Base-by-base conservation (phyloP, 257 asterid species). In the Jacaranda copaia region DNA sequence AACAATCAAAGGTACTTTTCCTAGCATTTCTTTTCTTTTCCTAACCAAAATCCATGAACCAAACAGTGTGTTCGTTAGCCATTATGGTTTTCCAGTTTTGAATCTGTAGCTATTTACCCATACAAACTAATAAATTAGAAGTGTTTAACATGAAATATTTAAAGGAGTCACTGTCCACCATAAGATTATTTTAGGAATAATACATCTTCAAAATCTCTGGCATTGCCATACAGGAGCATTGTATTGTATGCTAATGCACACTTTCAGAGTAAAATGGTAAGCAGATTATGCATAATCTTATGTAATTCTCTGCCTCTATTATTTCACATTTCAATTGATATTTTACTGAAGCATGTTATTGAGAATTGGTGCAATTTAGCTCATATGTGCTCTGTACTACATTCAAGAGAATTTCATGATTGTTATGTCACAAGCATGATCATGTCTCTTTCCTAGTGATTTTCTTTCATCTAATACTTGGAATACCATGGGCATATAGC, bases 51-150 rank as follows among this genome's bases (percentile, higher is more conserved):
- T 25, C 32, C 32, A 25, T 25, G 32, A 25, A 25, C 32, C 32
- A 25, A 25, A 25, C 32, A 25, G 1, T 0, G 32, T 25, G 32
- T 25, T 25, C 2, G 32, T 65, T 45, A 46, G 58, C 64, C 62
- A 68, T 53, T 72, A 39, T 55, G 16, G 45, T 79, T 72, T 51
- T 68, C 63, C 74, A 42, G 43, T 36, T 18, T 36, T 60, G 55
- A 53, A 80, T 49, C 20, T 13, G 4, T 64, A 73, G 56, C 52
- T 64, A 61, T 59, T 57, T 38, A 39, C 25, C 60, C 46, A 15
- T 61, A 43, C 59, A 75, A 57, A 43, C 8, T 19, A 42, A 36
- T 63, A 6, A 18, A 25, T 10, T 6, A 16, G 55, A 57, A 42
- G 48, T 15, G 42, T 67, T 55, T 32, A 38, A 62, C 53, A 68